These are phyloP conservation scores for Calycina herbarum DNA, from an alignment of 2,329 filamentous ascomycete genomes.

Conservation along the genomic window DNA sequence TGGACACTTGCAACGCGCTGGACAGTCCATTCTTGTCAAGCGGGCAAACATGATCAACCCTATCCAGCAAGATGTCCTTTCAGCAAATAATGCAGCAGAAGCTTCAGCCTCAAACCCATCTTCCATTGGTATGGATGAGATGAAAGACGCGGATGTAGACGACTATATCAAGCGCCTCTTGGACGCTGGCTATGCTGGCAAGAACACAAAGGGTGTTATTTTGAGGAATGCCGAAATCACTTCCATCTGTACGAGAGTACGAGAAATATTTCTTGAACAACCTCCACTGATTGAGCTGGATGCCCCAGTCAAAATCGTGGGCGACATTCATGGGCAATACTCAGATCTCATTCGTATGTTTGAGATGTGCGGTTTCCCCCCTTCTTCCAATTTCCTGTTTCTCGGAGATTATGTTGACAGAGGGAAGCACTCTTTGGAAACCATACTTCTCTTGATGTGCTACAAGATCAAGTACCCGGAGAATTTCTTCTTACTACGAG, in stretches of 20 bases:
- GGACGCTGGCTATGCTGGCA: slow-evolving; percentile 92
- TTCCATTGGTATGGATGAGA: slow-evolving; percentile 79
- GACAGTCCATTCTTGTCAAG: slow-evolving; percentile 86
- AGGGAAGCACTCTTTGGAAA: slow-evolving; percentile 93
- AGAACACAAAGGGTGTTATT: slow-evolving; percentile 96
- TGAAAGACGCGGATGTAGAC: slow-evolving; percentile 91
- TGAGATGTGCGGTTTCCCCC: slow-evolving; percentile 97
- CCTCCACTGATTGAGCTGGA: slow-evolving; percentile 89
- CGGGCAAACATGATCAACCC: slow-evolving; percentile 67
- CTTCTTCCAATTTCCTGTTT: slow-evolving; percentile 88
- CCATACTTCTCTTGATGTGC: slow-evolving; percentile 86
- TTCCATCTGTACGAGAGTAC: slow-evolving; percentile 84
- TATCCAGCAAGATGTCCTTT: slow-evolving; percentile 48
- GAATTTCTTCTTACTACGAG: slow-evolving; percentile 93
- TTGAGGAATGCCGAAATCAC: slow-evolving; percentile 97
- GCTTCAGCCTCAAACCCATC: slow-evolving; percentile 47
- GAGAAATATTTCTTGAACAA: slow-evolving; percentile 88
- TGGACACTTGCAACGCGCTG: slow-evolving; percentile 66
- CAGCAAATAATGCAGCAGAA: slow-evolving; percentile 41
- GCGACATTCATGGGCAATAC: slow-evolving; percentile 95
- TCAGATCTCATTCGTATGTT: slow-evolving; percentile 96
- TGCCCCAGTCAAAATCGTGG: slow-evolving; percentile 95
- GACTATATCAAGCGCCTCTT: slow-evolving; percentile 95
- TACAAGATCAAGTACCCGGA: slow-evolving; percentile 98
- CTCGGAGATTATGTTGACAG: slow-evolving; percentile 90